phyloP scores from a whole-genome alignment of 805 yeast genomes.

The Barnettozyma wickerhamii region DNA sequence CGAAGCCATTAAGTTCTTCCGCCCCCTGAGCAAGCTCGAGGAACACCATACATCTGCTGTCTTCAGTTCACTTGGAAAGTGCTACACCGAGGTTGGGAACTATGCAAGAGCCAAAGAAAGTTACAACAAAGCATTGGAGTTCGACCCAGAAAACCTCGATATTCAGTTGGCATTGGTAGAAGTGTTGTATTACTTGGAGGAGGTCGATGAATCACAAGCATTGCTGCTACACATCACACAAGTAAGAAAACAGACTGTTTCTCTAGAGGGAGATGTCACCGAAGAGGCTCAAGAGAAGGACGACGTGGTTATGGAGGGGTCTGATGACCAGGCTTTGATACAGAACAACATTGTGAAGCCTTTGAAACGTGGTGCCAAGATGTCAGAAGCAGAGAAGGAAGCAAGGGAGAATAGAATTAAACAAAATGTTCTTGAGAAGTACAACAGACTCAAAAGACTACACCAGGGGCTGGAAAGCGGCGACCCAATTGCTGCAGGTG shows the following conservation, averaged over 20 bases:
- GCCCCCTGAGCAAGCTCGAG: slow-evolving; percentile 51
- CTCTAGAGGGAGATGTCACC: slow-evolving; percentile 1
- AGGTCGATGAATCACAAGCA: slow-evolving; percentile 49
- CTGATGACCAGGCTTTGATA: slow-evolving; percentile 21
- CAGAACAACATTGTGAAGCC: slow-evolving; percentile 16
- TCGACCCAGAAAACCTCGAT: slow-evolving; percentile 63
- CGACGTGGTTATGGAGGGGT: slow-evolving; percentile 22
- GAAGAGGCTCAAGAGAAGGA: slow-evolving; percentile 2
- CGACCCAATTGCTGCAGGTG: slow-evolving; percentile 57
- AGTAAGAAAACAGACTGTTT: no score
- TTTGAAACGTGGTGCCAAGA: slow-evolving; percentile 29
- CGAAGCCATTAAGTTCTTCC: slow-evolving; percentile 71
- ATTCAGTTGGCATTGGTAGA: slow-evolving; percentile 79
- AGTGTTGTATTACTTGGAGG: slow-evolving; percentile 63
- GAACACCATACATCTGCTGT: slow-evolving; percentile 47
- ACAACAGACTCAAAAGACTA: slow-evolving; percentile 49
- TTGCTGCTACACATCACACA: slow-evolving; percentile 51
- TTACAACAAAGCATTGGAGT: slow-evolving; percentile 48
- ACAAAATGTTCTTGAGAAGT: slow-evolving; percentile 52
- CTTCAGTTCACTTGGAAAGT: slow-evolving; percentile 59
- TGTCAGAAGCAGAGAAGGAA: slow-evolving; percentile 41
- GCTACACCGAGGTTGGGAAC: slow-evolving; percentile 70
- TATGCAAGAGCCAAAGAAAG: slow-evolving; percentile 60
- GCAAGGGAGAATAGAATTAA: slow-evolving; percentile 56
- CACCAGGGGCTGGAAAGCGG: slow-evolving; percentile 42